Conservation (phyloP, 2,329 filamentous ascomycete species). For the Coleophoma cylindrospora region DNA sequence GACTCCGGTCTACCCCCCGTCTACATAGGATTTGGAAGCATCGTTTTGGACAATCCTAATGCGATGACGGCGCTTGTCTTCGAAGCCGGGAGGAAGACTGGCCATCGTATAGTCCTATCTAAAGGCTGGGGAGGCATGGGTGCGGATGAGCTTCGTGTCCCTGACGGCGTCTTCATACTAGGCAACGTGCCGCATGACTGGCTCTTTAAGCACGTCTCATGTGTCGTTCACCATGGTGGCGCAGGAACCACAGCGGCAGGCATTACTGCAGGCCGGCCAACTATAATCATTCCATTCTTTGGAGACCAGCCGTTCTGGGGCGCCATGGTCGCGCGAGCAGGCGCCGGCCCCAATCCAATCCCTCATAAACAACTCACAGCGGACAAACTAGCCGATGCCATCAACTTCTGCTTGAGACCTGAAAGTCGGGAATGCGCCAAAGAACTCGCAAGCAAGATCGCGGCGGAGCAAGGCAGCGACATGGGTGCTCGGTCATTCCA, state of each 20-base stretch:
- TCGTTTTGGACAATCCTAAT: slow-evolving; percentile 69
- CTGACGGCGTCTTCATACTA: slow-evolving; percentile 9
- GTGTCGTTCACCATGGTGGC: slow-evolving; percentile 79
- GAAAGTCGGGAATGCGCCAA: slow-evolving; percentile 53
- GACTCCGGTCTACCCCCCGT: slow-evolving; percentile 64
- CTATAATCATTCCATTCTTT: slow-evolving; percentile 60
- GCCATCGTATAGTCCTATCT: slow-evolving; percentile 70
- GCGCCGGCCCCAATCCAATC: slow-evolving; percentile 65
- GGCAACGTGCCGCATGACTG: slow-evolving; percentile 57
- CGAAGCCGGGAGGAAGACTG: slow-evolving; percentile 56
- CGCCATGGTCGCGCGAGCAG: slow-evolving; percentile 63
- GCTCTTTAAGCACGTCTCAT: slow-evolving; percentile 74
- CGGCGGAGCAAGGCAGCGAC: slow-evolving; percentile 54
- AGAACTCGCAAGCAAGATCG: slow-evolving; percentile 49
- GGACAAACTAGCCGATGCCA: slow-evolving; percentile 58
- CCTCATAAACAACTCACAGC: slow-evolving; percentile 62
- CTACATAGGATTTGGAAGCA: slow-evolving; percentile 77
- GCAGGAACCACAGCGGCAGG: slow-evolving; percentile 81
- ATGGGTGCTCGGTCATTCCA: slow-evolving; percentile 47
- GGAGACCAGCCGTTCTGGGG: slow-evolving; percentile 77
- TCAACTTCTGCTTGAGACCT: slow-evolving; percentile 50
- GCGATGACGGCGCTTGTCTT: slow-evolving; percentile 65
- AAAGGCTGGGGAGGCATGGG: slow-evolving; percentile 83
- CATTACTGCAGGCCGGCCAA: slow-evolving; percentile 70
- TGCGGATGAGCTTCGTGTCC: slow-evolving; percentile 69